Conservation (phyloP, 805 yeast genomes). For the Ogataea trehaloabstinens region DNA sequence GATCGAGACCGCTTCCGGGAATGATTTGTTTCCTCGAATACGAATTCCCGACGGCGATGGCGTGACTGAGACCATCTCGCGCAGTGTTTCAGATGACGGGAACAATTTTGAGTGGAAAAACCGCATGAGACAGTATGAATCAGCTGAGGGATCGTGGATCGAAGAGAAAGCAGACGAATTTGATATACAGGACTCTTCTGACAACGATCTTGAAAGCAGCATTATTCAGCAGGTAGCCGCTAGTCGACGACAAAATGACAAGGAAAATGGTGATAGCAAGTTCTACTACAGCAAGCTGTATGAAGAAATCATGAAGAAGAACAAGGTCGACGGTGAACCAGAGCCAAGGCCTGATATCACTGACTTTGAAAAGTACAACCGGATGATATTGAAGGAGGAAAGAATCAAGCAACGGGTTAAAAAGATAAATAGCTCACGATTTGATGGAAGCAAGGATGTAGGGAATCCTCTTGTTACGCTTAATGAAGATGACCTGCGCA, state of each 20-base stretch:
- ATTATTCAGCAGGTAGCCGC: conserved; percentile 23
- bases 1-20: neutral
- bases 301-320: conserved; percentile 12
- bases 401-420: conserved; percentile 19
- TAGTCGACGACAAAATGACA: conserved; percentile 10
- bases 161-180: neutral
- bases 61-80: neutral
- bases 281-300: conserved; percentile 25
- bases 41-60: neutral
- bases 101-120: no score
- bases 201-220: conserved; percentile 21
- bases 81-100: neutral
- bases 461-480: conserved; percentile 16
- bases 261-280: conserved; percentile 10
- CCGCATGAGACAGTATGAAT: neutral
- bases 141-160: neutral
- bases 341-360: conserved; percentile 10
- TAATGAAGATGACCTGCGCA: conserved; percentile 21
- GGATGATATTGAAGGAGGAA: conserved; percentile 25
- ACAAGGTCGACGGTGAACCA: neutral
- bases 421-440: conserved; percentile 5
- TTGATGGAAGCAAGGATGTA: neutral
- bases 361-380: conserved; percentile 32
- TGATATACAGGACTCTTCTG: neutral
- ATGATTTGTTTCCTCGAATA: neutral